Conservation (phyloP, 169 alveolate genomes). For the Toxoplasma gondii region DNA sequence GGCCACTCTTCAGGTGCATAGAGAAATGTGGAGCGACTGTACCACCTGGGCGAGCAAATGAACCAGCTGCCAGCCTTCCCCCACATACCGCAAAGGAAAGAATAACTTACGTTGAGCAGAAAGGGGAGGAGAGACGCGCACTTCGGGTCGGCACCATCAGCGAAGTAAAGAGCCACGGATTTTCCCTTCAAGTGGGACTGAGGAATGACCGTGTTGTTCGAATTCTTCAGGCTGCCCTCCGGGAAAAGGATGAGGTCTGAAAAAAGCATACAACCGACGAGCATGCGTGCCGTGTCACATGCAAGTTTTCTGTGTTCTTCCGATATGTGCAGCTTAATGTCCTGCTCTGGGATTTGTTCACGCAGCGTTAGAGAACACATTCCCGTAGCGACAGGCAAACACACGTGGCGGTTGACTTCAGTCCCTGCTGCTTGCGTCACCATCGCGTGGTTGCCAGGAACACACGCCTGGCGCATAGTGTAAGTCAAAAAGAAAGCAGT, state of each 20-base stretch:
- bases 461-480: neutral
- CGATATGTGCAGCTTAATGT: neutral
- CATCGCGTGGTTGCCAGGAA: neutral
- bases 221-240: conserved; percentile 77
- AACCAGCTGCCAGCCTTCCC: neutral
- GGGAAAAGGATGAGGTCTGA: conserved; percentile 76
- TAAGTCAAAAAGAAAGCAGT: no score
- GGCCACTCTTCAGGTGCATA: no score
- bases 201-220: conserved; percentile 70
- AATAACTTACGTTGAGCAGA: conserved; percentile 70
- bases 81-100: neutral
- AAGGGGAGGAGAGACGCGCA: conserved; percentile 78
- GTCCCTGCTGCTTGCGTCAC: neutral
- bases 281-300: neutral
- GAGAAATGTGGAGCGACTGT: no score
- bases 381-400: no score
- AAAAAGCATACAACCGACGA: neutral
- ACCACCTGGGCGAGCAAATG: no score
- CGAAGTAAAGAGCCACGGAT: conserved; percentile 77
- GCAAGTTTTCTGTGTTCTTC: neutral
- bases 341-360: neutral
- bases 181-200: conserved; percentile 76
- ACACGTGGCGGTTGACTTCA: neutral
- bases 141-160: conserved; percentile 77
- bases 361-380: neutral